These are phyloP conservation scores for Blastobotrys terrestris DNA, from an alignment of 805 yeast genomes.

Conservation along the genomic window DNA sequence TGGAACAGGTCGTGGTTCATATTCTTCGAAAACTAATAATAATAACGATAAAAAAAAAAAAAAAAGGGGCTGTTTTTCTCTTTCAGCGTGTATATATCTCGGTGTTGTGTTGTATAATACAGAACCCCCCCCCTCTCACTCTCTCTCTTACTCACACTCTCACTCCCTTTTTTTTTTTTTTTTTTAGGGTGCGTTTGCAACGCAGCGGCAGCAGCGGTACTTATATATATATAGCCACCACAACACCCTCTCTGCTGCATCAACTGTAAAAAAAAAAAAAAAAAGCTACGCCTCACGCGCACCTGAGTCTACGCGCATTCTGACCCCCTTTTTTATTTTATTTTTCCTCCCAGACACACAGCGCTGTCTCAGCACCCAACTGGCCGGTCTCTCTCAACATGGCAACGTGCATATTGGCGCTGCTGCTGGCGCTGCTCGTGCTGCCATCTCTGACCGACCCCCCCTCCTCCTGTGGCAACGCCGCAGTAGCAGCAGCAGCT, in stretches of 20 bases:
- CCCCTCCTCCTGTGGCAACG: too few relatives aligned
- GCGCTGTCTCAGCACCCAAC: background rate
- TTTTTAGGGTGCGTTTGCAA: too few relatives aligned
- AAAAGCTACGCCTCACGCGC: background rate
- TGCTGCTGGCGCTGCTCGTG: background rate
- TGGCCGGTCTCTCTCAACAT: too few relatives aligned
- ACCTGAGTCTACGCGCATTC: background rate
- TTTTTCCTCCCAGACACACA: background rate
- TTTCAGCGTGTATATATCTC: too few relatives aligned
- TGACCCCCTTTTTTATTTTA: too few relatives aligned
- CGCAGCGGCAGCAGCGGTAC: too few relatives aligned
- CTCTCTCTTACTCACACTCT: too few relatives aligned
- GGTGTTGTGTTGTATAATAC: too few relatives aligned
- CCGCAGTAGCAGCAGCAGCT: background rate
- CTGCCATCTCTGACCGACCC: too few relatives aligned
- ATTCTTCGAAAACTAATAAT: background rate
- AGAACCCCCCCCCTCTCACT: too few relatives aligned
- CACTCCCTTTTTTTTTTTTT: background rate
- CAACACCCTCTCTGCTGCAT: background rate
- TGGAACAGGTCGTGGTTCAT: constrained; percentile 3
- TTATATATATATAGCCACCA: background rate
- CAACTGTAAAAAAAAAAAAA: too few relatives aligned
- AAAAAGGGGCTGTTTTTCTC: background rate
- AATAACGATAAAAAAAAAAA: background rate
- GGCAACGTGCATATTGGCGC: too few relatives aligned